Base-by-base conservation (phyloP, 257 asterid genomes). In the Fraxinus americana region DNA sequence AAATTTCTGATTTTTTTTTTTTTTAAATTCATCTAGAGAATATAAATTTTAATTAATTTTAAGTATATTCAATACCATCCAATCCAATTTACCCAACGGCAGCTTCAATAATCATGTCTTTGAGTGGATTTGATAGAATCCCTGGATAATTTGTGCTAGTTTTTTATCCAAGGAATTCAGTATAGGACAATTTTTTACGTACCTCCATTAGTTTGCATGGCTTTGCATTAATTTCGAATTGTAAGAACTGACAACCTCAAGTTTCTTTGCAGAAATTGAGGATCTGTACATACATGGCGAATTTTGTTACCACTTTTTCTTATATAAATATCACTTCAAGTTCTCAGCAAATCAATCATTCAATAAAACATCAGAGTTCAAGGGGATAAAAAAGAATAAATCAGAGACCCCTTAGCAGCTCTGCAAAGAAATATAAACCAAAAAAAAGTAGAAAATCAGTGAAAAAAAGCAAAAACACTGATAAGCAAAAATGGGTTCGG, bases 401-500 rank as follows among this genome's bases (percentile, higher is more conserved):
- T 0, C 17, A 29, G 29, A 67, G 29, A 54, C 17, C 48, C 76
- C 83, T 54, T 76, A 57, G 1, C 72, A 66, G 59, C 86, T 83
- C 86, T 75, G 69, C 4, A 75, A 1, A 61, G 67, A 43, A 52
- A 35, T 67, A 59, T 65, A 71, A 63, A 45, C 10, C 66, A 4
- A 16, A 30, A 66, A 66, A 75, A 23, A 61, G 12, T 9, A 63
- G 69, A 63, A 63, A 63, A 25, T 63, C 35, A 63, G 69, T 63
- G 17, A 35, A 61, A 30, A n/a, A 77, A 25, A 63, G 0, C 11
- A 11, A 23, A 63, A 59, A 19, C 10, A 7, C 66, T 59, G 29
- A 59, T n/a, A 59, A 23, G 48, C 16, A 65, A 52, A 69, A 65
- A 82, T 82, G 83, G 83, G 70, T 19, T 35, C 81, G 76, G 86